Conservation (phyloP, 2,329 filamentous ascomycete genomes). For the Phaeosphaeriaceae sp. region DNA sequence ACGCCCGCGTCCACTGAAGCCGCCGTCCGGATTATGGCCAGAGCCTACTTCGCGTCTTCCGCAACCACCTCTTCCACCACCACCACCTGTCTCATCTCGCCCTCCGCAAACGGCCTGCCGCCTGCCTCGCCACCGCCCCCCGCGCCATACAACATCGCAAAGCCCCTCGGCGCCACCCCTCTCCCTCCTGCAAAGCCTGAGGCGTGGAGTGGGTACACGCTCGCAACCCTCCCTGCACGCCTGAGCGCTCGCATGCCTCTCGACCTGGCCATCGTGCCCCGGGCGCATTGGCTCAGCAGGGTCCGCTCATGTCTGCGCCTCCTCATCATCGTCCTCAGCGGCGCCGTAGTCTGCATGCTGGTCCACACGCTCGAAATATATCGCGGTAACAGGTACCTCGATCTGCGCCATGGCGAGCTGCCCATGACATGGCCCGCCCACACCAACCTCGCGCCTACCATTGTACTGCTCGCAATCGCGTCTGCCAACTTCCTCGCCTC, state of each 20-base stretch:
- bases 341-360: conserved; percentile 43
- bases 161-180: conserved; percentile 25
- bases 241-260: conserved; percentile 37
- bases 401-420: conserved; percentile 45
- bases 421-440: conserved; percentile 48
- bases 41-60: conserved; percentile 24
- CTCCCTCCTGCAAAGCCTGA: conserved; percentile 18
- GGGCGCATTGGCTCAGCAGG: conserved; percentile 45
- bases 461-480: conserved; percentile 43
- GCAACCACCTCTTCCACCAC: conserved; percentile 18
- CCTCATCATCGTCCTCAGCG: conserved; percentile 46
- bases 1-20: conserved; percentile 11
- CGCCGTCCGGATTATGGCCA: conserved; percentile 23
- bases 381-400: conserved; percentile 43
- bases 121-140: conserved; percentile 19
- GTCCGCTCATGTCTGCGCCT: conserved; percentile 46
- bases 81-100: conserved; percentile 18
- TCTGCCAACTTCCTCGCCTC: conserved; percentile 44
- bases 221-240: conserved; percentile 21
- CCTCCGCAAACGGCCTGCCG: conserved; percentile 7
- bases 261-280: conserved; percentile 33
- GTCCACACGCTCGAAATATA: conserved; percentile 47
- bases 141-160: conserved; percentile 21
- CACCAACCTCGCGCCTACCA: conserved; percentile 46
- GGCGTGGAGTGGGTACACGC: conserved; percentile 24